Percentiles rank a stretch among this genome's conserved stretches.
Conservation (phyloP, 306 rosid species). For the Astragalus membranaceus region DNA sequence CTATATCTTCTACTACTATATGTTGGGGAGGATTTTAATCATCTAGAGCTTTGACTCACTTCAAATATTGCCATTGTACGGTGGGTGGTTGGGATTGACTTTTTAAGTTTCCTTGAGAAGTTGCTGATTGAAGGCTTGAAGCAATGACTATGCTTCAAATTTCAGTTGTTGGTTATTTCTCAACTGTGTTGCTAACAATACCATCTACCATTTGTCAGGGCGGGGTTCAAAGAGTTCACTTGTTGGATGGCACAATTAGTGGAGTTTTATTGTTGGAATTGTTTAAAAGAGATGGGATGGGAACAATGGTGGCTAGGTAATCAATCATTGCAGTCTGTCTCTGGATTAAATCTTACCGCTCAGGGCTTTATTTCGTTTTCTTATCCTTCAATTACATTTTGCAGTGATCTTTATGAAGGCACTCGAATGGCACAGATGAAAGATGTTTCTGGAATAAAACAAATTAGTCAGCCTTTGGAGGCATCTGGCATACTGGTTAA, state of each 20-base stretch:
- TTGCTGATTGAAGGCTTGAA: not conserved
- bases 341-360: not conserved
- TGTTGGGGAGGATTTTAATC: not conserved
- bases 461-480: constrained; percentile 70
- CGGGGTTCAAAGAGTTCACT: constrained; percentile 98
- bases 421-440: constrained; percentile 70
- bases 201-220: constrained; percentile 59
- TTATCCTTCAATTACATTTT: constrained; percentile 22
- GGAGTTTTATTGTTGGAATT: constrained; percentile 92
- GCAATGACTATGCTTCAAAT: constrained; percentile 18
- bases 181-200: constrained; percentile 26
- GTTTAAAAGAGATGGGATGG: constrained; percentile 97
- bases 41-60: not conserved
- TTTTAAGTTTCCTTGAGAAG: constrained; percentile 11
- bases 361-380: not conserved
- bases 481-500: constrained; percentile 69
- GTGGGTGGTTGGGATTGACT: not conserved
- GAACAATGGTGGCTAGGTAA: constrained; percentile 99
- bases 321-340: constrained; percentile 14
- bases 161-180: constrained; percentile 24
- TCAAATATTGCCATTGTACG: not conserved
- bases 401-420: constrained; percentile 93
- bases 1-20: constrained; percentile 7
- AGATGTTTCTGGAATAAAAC: constrained; percentile 68
- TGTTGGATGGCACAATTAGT: constrained; percentile 86